These are phyloP conservation scores for Ophiostoma sp. DNA, from an alignment of 2,329 filamentous ascomycete genomes.

Conservation along the genomic window DNA sequence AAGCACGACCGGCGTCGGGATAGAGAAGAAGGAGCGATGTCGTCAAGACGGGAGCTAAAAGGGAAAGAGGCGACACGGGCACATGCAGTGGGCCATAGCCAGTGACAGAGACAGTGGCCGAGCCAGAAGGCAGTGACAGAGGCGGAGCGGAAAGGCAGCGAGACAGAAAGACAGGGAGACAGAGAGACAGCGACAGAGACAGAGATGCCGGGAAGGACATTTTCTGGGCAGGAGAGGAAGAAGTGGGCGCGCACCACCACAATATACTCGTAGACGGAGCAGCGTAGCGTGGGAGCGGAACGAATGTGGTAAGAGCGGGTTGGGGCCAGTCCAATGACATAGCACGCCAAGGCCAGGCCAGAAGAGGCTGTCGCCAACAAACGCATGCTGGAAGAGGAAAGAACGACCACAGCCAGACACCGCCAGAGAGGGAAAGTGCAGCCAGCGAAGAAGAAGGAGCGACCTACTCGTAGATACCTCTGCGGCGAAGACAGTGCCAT, in stretches of 20 bases:
- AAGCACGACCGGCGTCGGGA: neutral
- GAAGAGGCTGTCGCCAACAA: conserved; percentile 20
- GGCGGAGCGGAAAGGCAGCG: neutral
- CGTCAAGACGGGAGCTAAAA: neutral
- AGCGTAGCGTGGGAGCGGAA: conserved; percentile 6
- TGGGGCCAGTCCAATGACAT: conserved; percentile 16
- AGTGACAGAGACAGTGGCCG: no score
- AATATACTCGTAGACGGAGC: neutral
- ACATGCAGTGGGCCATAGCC: neutral
- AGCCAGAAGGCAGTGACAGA: neutral
- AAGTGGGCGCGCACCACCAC: neutral
- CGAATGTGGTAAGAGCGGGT: conserved; percentile 18
- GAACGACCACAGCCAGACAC: neutral
- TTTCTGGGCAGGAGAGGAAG: neutral
- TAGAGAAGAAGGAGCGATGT: neutral
- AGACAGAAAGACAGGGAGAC: neutral
- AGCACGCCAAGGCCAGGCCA: conserved; percentile 2
- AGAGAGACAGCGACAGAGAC: neutral
- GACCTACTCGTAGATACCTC: neutral
- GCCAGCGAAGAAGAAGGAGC: conserved; percentile 3
- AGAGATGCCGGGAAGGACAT: neutral
- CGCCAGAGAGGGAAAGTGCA: conserved; percentile 13
- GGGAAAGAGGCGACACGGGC: neutral
- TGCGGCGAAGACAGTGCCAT: neutral
- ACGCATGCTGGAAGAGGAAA: conserved; percentile 16